These are phyloP conservation scores for Aspergillus fijiensis DNA, from an alignment of 2,329 filamentous ascomycete species.

Conservation along the genomic window DNA sequence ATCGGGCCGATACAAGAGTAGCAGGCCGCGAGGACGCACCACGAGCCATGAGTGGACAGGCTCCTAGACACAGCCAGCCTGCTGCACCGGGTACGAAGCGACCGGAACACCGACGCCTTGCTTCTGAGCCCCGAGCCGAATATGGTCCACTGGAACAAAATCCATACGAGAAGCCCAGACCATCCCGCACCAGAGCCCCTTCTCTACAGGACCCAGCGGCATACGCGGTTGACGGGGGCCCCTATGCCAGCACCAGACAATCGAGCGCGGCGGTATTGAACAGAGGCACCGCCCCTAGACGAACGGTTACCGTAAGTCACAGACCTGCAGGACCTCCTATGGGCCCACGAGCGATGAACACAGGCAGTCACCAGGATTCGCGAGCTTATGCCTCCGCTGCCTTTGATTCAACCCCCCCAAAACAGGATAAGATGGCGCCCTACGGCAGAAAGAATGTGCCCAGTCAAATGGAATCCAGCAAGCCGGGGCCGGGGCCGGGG, in stretches of 20 bases:
- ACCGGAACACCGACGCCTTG: slow-evolving; percentile 14
- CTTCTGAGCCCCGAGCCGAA: slow-evolving; percentile 13
- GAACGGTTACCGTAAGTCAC: slow-evolving; percentile 28
- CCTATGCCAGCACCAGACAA: slow-evolving; percentile 18
- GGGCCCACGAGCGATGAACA: slow-evolving; percentile 9
- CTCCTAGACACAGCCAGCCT: slow-evolving; percentile 12
- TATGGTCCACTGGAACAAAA: slow-evolving; percentile 13
- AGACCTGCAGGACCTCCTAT: slow-evolving; percentile 9
- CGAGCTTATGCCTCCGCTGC: background rate
- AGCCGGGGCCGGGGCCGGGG: background rate
- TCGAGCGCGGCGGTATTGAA: slow-evolving; percentile 6
- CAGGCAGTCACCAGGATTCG: slow-evolving; percentile 4
- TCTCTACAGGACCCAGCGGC: slow-evolving; percentile 23
- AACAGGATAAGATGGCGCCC: background rate
- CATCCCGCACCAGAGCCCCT: slow-evolving; percentile 16
- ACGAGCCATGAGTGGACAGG: slow-evolving; percentile 3
- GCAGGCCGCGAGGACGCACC: slow-evolving; percentile 3
- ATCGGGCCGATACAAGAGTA: background rate
- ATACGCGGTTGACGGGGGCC: slow-evolving; percentile 20
- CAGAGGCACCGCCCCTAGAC: slow-evolving; percentile 24
- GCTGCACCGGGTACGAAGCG: slow-evolving; percentile 18
- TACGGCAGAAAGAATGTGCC: background rate
- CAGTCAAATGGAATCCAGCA: background rate
- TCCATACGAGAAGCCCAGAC: slow-evolving; percentile 5
- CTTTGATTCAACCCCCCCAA: background rate